Conservation (phyloP, 2,329 filamentous ascomycete genomes). For the Ophiosphaerella korrae region DNA sequence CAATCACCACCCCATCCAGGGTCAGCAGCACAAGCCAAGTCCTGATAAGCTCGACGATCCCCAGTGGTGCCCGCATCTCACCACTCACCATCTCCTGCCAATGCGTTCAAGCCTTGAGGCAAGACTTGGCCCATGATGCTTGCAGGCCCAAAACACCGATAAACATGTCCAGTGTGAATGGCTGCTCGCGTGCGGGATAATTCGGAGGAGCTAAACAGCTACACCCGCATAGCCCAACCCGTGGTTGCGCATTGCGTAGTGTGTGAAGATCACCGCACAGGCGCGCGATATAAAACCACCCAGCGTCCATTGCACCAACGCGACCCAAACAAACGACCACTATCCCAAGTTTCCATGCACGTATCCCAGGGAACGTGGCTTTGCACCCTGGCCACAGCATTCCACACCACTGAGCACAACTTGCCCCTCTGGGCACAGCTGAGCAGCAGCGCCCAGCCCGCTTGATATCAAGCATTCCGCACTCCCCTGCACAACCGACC, state of each 20-base stretch:
- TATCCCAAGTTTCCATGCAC: too few species aligned
- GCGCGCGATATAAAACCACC: background rate
- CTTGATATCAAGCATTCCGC: background rate
- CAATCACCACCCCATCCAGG: background rate
- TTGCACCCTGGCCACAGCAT: too few species aligned
- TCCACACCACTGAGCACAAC: too few species aligned
- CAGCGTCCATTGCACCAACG: background rate
- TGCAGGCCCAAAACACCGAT: slow-evolving; percentile 1
- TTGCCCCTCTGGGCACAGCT: too few species aligned
- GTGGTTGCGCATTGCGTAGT: background rate
- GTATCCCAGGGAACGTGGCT: too few species aligned
- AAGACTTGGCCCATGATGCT: slow-evolving; percentile 3
- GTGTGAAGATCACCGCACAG: background rate
- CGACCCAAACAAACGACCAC: too few species aligned
- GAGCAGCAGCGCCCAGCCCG: too few species aligned
- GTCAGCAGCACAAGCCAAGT: slow-evolving; percentile 4
- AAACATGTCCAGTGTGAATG: background rate
- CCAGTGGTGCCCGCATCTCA: slow-evolving; percentile 6
- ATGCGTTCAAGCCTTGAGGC: background rate
- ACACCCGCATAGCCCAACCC: background rate
- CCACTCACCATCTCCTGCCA: background rate
- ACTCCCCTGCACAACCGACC: too few species aligned
- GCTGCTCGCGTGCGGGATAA: slow-evolving; percentile 2
- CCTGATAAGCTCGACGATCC: slow-evolving; percentile 10
- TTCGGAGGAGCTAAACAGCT: background rate